Percentiles rank a stretch among this genome's conserved stretches.
Conservation (phyloP, 305 asterid genomes). For the Fraxinus platypoda region DNA sequence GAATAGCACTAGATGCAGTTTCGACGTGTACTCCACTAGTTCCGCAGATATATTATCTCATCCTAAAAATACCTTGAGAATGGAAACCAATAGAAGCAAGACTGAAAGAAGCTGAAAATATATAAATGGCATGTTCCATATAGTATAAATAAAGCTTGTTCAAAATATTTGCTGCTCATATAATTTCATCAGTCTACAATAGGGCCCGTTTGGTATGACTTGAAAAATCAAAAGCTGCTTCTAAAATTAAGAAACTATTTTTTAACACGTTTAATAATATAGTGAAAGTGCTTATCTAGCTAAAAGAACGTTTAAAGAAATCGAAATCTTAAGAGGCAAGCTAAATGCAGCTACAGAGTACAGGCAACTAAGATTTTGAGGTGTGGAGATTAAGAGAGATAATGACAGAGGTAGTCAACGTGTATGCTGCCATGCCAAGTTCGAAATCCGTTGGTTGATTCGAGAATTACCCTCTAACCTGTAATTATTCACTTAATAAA, state of each 20-base stretch:
- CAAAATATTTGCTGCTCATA: neutral
- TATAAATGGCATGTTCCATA: neutral
- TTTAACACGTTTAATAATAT: no score
- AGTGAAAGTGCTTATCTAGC: no score
- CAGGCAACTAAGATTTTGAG: no score
- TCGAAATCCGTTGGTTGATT: neutral
- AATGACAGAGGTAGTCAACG: neutral
- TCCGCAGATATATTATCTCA: slow-evolving; percentile 1
- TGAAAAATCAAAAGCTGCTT: neutral
- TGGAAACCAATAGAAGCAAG: neutral
- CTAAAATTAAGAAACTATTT: no score
- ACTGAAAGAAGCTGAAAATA: neutral
- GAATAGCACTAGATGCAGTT: neutral
- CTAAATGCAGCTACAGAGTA: no score
- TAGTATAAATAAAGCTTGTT: neutral
- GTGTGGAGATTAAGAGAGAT: no score
- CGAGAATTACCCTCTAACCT: neutral
- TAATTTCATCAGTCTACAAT: neutral
- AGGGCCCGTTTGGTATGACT: neutral
- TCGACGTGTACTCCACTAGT: neutral
- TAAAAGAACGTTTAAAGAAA: no score
- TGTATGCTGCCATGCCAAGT: neutral
- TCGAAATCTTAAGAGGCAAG: no score
- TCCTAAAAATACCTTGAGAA: neutral
- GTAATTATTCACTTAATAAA: neutral